These are phyloP conservation scores for Acanthamoeba castellanii DNA, from an alignment of 208 protist genomes.

Conservation along the genomic window DNA sequence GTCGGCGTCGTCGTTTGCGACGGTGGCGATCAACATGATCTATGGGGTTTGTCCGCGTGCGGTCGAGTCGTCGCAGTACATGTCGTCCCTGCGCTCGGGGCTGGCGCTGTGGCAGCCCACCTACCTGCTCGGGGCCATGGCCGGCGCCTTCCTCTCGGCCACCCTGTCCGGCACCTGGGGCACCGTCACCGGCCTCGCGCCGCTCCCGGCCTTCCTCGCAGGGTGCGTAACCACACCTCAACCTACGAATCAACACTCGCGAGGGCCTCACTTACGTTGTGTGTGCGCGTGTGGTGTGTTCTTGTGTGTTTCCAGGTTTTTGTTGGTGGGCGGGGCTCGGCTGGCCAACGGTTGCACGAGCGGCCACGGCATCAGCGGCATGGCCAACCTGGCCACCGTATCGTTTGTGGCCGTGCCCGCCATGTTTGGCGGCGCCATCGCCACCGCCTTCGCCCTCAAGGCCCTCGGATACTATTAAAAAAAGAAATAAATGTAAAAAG, in stretches of 20 bases:
- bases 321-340: conserved; percentile 33
- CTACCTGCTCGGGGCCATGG: conserved; percentile 9
- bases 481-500: too few species aligned
- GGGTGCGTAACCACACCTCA: neutral
- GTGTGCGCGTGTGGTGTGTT: too few species aligned
- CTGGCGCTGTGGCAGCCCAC: conserved; percentile 46
- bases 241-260: too few species aligned
- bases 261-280: too few species aligned
- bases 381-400: conserved; percentile 20
- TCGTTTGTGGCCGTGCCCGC: conserved; percentile 60
- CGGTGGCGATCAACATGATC: conserved; percentile 41
- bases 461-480: neutral
- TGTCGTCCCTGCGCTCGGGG: neutral
- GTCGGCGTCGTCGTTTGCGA: conserved; percentile 13
- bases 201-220: neutral
- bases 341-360: conserved; percentile 48
- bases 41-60: neutral
- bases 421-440: conserved; percentile 63
- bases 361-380: conserved; percentile 65
- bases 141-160: conserved; percentile 5
- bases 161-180: conserved; percentile 11
- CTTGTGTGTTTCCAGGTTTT: neutral
- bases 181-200: neutral
- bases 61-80: neutral
- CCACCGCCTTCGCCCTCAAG: neutral